Base-by-base conservation (phyloP, 352 stramenopile genomes). In the Elongisporangium undulatum region DNA sequence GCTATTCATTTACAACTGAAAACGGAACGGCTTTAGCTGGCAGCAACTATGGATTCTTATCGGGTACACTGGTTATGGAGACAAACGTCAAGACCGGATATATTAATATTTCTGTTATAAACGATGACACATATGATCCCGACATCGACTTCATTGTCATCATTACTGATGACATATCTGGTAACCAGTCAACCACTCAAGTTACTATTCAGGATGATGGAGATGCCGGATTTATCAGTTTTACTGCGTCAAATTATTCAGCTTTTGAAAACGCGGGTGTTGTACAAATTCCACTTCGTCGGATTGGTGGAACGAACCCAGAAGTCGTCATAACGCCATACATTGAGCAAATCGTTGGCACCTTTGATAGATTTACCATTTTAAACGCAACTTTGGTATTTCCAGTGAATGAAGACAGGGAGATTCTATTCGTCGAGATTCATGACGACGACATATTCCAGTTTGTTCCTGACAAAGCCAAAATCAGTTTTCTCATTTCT, bases 161-260 rank as follows among this genome's bases (percentile, higher is more conserved):
- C 1, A 64, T 90, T 17, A 62, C 49, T 0, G 77, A 87, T 56
- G 52, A 55, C 0, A 39, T 53, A 4, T 75, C 71, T 2, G 21
- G 22, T 2, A 45, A 64, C 7, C 20, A 55, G 23, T 80, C 62
- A 3, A 54, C 65, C 15, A 81, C 79, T 1, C 67, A 45, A 1
- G 56, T 90, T 10, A 51, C 63, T 15, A 59, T 90, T 7, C 29
- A 53, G 6, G 79, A 90, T 22, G 72, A 90, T 55, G 75, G 75
- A 2, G 77, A 90, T 45, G 79, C 77, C 12, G 79, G 79, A 10
- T 75, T 63, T 19, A 58, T 90, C 22, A 74, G 69, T 2, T 90
- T 90, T 56, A 53, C 21, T 3, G 51, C 55, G 16, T 4, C 61
- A 23, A 23, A 50, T 4, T 58, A 67, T n/a, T 13, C 9, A 0